Evolutionary conservation across 2,329 filamentous ascomycete species (phyloP).

Genomic region (Cercospora zeae-maydis): DNA sequence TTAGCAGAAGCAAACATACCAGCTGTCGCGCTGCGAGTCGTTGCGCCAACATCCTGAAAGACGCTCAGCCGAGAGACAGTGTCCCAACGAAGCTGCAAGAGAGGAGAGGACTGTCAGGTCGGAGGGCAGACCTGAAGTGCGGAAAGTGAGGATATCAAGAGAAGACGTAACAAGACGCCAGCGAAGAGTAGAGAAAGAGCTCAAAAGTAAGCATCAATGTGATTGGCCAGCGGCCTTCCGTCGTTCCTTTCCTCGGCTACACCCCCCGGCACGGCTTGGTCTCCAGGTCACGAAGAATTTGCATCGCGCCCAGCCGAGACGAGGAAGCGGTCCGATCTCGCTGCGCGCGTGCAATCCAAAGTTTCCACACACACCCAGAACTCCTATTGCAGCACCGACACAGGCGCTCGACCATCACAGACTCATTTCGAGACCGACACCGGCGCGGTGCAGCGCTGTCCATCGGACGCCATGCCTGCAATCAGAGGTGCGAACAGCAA

Average conservation of each 20-base stretch:
- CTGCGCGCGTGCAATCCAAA: background rate
- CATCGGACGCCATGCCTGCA: constrained; percentile 43
- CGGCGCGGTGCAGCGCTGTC: constrained; percentile 15
- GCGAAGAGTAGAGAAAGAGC: constrained; percentile 19
- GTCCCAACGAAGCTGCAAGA: constrained; percentile 16
- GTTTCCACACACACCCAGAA: background rate
- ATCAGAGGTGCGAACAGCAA: constrained; percentile 49
- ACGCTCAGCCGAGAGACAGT: constrained; percentile 24
- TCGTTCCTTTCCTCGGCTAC: constrained; percentile 7
- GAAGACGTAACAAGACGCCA: constrained; percentile 16
- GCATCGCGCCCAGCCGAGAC: constrained; percentile 7
- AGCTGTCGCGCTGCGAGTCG: constrained; percentile 40
- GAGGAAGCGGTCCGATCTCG: constrained; percentile 7
- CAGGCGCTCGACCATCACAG: constrained; percentile 1
- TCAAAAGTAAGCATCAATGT: constrained; percentile 8
- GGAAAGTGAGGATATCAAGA: constrained; percentile 18
- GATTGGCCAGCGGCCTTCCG: constrained; percentile 7
- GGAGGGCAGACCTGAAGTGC: constrained; percentile 23
- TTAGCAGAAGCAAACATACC: constrained; percentile 35
- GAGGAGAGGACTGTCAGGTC: constrained; percentile 22
- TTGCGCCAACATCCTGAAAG: constrained; percentile 37
- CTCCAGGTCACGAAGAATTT: constrained; percentile 17
- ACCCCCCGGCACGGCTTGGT: constrained; percentile 5
- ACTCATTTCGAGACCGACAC: constrained; percentile 8
- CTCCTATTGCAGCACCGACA: background rate